phyloP scores from a whole-genome alignment of 371 early-diverging fungal species.

The Haplosporangium sp. region DNA sequence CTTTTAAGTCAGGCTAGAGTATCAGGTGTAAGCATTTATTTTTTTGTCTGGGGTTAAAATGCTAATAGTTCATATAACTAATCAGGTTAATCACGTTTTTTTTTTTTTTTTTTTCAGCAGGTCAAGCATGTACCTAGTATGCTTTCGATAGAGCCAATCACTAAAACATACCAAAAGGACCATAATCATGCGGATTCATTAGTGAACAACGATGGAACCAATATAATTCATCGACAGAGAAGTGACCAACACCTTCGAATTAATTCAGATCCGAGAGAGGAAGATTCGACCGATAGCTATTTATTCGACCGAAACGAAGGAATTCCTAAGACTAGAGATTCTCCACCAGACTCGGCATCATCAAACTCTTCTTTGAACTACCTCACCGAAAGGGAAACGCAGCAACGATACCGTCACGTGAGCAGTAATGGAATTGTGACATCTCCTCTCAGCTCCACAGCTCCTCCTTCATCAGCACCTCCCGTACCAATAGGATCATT shows the following conservation, averaged over 20 bases:
- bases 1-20: constrained; percentile 37
- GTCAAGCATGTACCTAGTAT: too few relatives aligned
- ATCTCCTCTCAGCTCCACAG: not conserved
- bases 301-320: not conserved
- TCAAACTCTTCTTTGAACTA: constrained; percentile 14
- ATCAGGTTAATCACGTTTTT: not conserved
- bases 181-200: not conserved
- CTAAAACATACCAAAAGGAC: not conserved
- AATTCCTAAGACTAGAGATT: not conserved
- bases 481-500: not conserved
- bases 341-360: constrained; percentile 22
- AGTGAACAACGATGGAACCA: not conserved
- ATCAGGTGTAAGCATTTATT: constrained; percentile 18
- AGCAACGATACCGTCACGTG: not conserved
- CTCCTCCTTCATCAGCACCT: not conserved
- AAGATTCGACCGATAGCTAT: not conserved
- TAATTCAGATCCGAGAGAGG: constrained; percentile 18
- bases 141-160: not conserved
- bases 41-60: not conserved
- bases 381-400: not conserved
- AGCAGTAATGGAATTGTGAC: constrained; percentile 1
- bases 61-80: not conserved
- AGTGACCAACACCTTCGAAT: constrained; percentile 19
- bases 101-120: too few relatives aligned
- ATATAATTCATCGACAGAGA: not conserved